Conservation (phyloP, 2,329 filamentous ascomycete species). For the Microdochium bolleyi region DNA sequence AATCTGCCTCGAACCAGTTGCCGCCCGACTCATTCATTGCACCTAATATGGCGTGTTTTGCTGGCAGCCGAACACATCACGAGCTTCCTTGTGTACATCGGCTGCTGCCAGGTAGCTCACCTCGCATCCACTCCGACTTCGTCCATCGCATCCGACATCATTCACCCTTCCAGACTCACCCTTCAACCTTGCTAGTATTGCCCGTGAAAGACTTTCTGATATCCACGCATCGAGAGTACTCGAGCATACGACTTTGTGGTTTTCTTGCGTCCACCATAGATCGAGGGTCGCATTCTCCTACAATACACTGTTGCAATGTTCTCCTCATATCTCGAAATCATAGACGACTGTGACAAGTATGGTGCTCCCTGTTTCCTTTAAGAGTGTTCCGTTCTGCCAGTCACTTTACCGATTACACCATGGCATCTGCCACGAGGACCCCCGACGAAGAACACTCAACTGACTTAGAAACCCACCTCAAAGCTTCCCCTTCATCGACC, state of each 20-base stretch:
- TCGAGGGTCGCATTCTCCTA: too few relatives aligned
- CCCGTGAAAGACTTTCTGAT: too few relatives aligned
- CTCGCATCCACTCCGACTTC: neutral
- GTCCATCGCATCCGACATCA: neutral
- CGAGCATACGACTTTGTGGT: too few relatives aligned
- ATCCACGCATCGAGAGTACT: too few relatives aligned
- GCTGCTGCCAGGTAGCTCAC: neutral
- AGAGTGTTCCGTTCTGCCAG: constrained; percentile 7
- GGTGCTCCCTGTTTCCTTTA: constrained; percentile 4
- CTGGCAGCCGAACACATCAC: neutral
- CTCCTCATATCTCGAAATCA: constrained; percentile 24
- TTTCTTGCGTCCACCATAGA: too few relatives aligned
- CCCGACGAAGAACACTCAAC: neutral
- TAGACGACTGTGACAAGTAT: constrained; percentile 34
- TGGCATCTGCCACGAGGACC: too few relatives aligned
- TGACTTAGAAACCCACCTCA: neutral
- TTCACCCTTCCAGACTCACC: too few relatives aligned
- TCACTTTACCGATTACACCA: too few relatives aligned
- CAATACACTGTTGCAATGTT: constrained; percentile 4
- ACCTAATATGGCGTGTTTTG: neutral
- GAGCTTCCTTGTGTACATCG: neutral
- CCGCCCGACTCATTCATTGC: neutral
- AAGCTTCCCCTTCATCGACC: constrained; percentile 39
- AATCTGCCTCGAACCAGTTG: too few relatives aligned
- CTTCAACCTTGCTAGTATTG: too few relatives aligned